Evolutionary conservation across 805 yeast species (phyloP), one percentile per base, ranked within the genome.

Genomic region (Metahyphopichia silvanorum): DNA sequence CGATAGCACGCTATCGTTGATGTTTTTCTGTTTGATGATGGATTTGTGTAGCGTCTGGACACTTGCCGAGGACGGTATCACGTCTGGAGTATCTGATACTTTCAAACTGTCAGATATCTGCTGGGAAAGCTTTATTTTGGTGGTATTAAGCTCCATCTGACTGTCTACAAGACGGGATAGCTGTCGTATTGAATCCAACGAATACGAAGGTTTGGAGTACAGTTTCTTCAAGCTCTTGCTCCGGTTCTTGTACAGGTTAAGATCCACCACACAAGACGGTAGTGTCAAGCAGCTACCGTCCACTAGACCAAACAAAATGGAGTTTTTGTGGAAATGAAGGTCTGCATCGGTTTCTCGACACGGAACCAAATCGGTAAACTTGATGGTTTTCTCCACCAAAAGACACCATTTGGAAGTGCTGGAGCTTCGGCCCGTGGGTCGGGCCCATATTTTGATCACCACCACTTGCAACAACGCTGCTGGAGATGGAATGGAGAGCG

Each of bases 171-270:
- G 35, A 25, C 48, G 53, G 27, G 43, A 44, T 7, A 60, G 31
- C 1, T 58, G 42, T 26, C 68, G 33, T n/a, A 60, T 49, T 6
- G 47, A 29, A 32, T 60, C 66, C 34, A 57, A 57, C 4, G 50
- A 38, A 34, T 62, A 62, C 4, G 63, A 54, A 2, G 17, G 20
- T 6, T 27, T 28, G 12, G 21, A 9, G 5, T 13, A n/a, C n/a
- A n/a, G 21, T 18, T 10, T 12, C 14, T 2, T 16, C 15, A 2
- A 13, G 21, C 22, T 19, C n/a, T n/a, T n/a, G n/a, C n/a, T n/a
- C n/a, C n/a, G n/a, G n/a, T n/a, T n/a, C n/a, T n/a, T n/a, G n/a
- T n/a, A n/a, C n/a, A n/a, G n/a, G n/a, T n/a, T n/a, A n/a, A n/a
- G n/a, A n/a, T n/a, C n/a, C n/a, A n/a, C n/a, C n/a, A n/a, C n/a